Percentiles rank a stretch among this genome's conserved stretches.
These are phyloP conservation scores for Annulohypoxylon stygium DNA, from an alignment of 495 filamentous ascomycete species.

Conservation along the genomic window DNA sequence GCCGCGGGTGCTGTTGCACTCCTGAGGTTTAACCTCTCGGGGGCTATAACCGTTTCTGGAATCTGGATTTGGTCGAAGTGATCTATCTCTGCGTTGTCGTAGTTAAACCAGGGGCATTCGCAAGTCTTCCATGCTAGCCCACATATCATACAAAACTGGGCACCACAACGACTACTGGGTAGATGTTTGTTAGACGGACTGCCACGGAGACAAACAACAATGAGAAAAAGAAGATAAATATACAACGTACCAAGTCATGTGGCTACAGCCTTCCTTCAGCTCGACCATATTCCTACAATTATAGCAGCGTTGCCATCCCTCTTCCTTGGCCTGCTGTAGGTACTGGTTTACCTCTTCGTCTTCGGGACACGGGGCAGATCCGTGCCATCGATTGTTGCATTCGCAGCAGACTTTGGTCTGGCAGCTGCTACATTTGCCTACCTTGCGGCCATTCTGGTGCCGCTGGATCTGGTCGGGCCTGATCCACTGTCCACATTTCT, in stretches of 20 bases:
- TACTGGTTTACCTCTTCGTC: slow-evolving; percentile 76
- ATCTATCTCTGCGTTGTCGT: slow-evolving; percentile 70
- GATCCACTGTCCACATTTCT: slow-evolving; percentile 81
- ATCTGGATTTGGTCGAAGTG: slow-evolving; percentile 69
- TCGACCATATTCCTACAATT: slow-evolving; percentile 82
- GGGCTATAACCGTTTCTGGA: slow-evolving; percentile 54
- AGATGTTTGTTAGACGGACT: slow-evolving; percentile 33
- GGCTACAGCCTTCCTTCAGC: slow-evolving; percentile 83
- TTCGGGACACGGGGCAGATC: slow-evolving; percentile 73
- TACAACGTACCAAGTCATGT: slow-evolving; percentile 80
- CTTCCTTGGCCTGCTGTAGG: slow-evolving; percentile 74
- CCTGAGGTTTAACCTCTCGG: slow-evolving; percentile 41
- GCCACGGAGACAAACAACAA: background rate
- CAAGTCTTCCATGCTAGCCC: slow-evolving; percentile 84
- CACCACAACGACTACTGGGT: slow-evolving; percentile 72
- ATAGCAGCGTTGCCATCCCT: slow-evolving; percentile 83
- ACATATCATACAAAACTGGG: slow-evolving; percentile 87
- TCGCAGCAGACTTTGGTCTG: slow-evolving; percentile 77
- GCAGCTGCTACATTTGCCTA: slow-evolving; percentile 74
- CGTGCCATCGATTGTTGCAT: slow-evolving; percentile 82
- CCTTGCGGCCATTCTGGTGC: slow-evolving; percentile 62
- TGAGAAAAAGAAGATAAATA: slow-evolving; percentile 1
- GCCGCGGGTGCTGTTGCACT: slow-evolving; percentile 23
- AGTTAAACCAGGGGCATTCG: slow-evolving; percentile 83
- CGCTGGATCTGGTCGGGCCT: slow-evolving; percentile 73